Conservation (phyloP, 768 basidiomycete genomes). For the Cystofilobasidium capitatum region DNA sequence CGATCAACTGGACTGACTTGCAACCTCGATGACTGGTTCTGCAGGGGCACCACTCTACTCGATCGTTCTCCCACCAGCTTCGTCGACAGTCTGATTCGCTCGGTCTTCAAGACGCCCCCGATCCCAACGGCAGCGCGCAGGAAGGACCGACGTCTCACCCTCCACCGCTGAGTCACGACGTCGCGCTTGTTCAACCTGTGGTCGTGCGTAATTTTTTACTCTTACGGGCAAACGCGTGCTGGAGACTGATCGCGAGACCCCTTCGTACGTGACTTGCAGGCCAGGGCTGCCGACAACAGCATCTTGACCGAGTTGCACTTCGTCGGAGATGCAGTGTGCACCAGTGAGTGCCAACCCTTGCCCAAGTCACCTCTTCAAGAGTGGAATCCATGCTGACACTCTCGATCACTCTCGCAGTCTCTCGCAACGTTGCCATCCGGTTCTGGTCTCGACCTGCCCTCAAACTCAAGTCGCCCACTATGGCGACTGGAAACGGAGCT, state of each 20-base stretch:
- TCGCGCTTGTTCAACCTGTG: slow-evolving; percentile 82
- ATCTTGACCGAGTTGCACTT: slow-evolving; percentile 65
- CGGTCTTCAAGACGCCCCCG: background rate
- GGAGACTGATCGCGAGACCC: background rate
- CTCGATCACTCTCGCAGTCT: background rate
- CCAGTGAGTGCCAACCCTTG: slow-evolving; percentile 38
- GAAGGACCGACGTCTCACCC: slow-evolving; percentile 53
- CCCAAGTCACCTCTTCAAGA: background rate
- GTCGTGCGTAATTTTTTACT: slow-evolving; percentile 45
- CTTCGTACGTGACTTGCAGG: slow-evolving; percentile 42
- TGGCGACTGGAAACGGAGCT: background rate
- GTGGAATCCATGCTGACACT: background rate
- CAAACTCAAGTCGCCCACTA: background rate
- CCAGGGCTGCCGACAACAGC: slow-evolving; percentile 72
- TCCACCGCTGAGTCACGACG: slow-evolving; percentile 80
- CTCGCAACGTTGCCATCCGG: slow-evolving; percentile 10
- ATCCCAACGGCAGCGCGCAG: background rate
- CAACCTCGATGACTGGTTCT: slow-evolving; percentile 50
- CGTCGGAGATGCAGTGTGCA: slow-evolving; percentile 66
- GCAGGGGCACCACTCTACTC: slow-evolving; percentile 33
- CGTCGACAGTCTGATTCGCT: slow-evolving; percentile 6
- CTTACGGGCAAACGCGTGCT: too few relatives aligned
- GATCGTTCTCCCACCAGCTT: slow-evolving; percentile 26
- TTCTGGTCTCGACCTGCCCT: slow-evolving; percentile 18
- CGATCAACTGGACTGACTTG: slow-evolving; percentile 70